phyloP scores from a whole-genome alignment of 345 rosid species.

The Dovyalis caffra region DNA sequence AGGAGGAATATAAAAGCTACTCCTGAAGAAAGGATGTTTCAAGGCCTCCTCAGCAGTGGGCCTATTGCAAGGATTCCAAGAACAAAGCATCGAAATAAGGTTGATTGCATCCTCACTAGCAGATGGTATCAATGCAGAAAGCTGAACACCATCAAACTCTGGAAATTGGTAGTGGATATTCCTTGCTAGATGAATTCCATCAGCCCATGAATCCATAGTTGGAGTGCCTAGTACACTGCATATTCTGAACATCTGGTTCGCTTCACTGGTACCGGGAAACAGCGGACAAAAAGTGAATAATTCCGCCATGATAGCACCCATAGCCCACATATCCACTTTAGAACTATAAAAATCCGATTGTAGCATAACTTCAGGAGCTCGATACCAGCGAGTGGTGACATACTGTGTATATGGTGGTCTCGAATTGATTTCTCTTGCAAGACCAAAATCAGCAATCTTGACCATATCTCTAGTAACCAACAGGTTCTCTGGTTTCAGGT shows the following conservation, averaged over 20 bases:
- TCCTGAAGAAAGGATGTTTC: constrained; percentile 93
- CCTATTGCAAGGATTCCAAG: constrained; percentile 94
- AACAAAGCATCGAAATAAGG: constrained; percentile 79
- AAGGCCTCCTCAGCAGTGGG: constrained; percentile 82
- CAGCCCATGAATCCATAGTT: constrained; percentile 69
- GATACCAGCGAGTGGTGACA: constrained; percentile 96
- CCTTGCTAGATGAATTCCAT: constrained; percentile 82
- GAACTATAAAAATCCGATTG: constrained; percentile 68
- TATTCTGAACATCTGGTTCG: constrained; percentile 89
- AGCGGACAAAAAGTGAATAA: constrained; percentile 75
- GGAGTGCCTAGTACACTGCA: constrained; percentile 88
- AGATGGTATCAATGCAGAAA: constrained; percentile 57
- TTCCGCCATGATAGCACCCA: constrained; percentile 99
- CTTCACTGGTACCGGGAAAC: constrained; percentile 91
- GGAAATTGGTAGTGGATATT: constrained; percentile 79
- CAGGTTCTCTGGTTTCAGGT: constrained; percentile 94
- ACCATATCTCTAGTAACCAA: constrained; percentile 69
- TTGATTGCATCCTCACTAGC: constrained; percentile 65
- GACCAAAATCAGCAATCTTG: constrained; percentile 97
- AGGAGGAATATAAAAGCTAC: constrained; percentile 86
- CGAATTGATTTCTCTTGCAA: constrained; percentile 83
- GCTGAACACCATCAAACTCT: constrained; percentile 53
- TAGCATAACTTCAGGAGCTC: constrained; percentile 98
- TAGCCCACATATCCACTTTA: constrained; percentile 99
- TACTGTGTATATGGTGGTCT: constrained; percentile 89